Evolutionary conservation across 495 filamentous ascomycete genomes (phyloP).

Genomic region (Penicillium dipodomyicola): DNA sequence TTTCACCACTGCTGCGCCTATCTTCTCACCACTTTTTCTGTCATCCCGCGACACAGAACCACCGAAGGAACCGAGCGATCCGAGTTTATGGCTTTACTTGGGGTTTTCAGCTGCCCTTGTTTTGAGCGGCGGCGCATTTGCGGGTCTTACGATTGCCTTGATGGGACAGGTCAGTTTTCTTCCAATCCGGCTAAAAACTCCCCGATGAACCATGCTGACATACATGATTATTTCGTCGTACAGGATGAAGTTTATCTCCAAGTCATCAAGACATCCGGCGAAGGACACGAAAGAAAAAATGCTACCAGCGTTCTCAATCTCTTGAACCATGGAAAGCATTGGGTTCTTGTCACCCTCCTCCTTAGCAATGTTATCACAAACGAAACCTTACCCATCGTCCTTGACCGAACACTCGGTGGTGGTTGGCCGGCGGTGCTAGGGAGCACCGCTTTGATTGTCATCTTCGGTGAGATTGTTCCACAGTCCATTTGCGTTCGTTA

Average conservation of each 20-base stretch:
- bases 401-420: constrained; percentile 90
- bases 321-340: constrained; percentile 88
- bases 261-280: constrained; percentile 84
- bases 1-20: constrained; percentile 42
- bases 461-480: constrained; percentile 94
- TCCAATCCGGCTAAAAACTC: constrained; percentile 17
- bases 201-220: background rate
- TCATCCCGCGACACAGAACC: constrained; percentile 27
- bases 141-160: constrained; percentile 89
- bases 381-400: constrained; percentile 91
- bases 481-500: constrained; percentile 97
- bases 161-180: constrained; percentile 44
- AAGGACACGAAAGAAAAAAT: constrained; percentile 75
- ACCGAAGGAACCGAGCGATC: constrained; percentile 47
- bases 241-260: constrained; percentile 92
- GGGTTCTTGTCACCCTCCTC: constrained; percentile 95
- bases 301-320: constrained; percentile 77
- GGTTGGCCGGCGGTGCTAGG: constrained; percentile 93
- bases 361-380: constrained; percentile 98
- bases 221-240: constrained; percentile 35
- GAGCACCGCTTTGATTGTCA: constrained; percentile 92
- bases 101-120: constrained; percentile 70
- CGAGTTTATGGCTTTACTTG: constrained; percentile 68
- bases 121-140: constrained; percentile 88
- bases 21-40: constrained; percentile 24